Conservation (phyloP, 192 early-diverging fungal genomes). For the Coemansia sp. region DNA sequence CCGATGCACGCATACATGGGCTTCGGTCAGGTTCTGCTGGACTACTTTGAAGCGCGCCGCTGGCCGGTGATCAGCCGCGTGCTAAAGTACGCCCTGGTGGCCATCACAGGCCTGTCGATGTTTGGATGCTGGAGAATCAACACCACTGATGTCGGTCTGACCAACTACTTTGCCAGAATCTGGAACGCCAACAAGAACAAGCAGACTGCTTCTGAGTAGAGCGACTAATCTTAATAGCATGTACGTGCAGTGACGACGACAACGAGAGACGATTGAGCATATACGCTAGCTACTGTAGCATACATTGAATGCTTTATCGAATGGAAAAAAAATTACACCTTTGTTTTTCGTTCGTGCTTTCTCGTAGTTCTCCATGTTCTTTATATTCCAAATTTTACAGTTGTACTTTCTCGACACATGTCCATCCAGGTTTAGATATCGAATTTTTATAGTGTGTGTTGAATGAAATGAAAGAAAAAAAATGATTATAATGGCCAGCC, state of each 20-base stretch:
- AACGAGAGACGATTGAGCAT: too few species aligned
- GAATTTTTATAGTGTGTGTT: too few species aligned
- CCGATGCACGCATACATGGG: slow-evolving; percentile 92
- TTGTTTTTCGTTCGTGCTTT: not conserved
- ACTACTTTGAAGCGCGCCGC: slow-evolving; percentile 79
- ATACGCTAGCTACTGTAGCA: too few species aligned
- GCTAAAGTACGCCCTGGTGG: slow-evolving; percentile 62
- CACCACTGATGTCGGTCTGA: slow-evolving; percentile 92
- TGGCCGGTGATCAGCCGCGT: slow-evolving; percentile 61
- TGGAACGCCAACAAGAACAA: slow-evolving; percentile 70
- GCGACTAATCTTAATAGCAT: too few species aligned
- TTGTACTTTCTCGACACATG: not conserved
- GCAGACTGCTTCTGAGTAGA: not conserved
- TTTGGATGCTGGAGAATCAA: slow-evolving; percentile 94
- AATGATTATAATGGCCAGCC: not conserved
- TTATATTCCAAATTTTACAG: too few species aligned
- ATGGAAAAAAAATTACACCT: too few species aligned
- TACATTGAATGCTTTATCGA: not conserved
- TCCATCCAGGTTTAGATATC: too few species aligned
- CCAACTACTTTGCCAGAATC: slow-evolving; percentile 75
- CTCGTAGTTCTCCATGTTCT: too few species aligned
- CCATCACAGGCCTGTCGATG: slow-evolving; percentile 68
- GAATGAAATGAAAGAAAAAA: not conserved
- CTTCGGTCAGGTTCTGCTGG: slow-evolving; percentile 67
- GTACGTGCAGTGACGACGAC: too few species aligned